Evolutionary conservation across 768 basidiomycete genomes (phyloP).

Genomic region (Myochromella boudieri): DNA sequence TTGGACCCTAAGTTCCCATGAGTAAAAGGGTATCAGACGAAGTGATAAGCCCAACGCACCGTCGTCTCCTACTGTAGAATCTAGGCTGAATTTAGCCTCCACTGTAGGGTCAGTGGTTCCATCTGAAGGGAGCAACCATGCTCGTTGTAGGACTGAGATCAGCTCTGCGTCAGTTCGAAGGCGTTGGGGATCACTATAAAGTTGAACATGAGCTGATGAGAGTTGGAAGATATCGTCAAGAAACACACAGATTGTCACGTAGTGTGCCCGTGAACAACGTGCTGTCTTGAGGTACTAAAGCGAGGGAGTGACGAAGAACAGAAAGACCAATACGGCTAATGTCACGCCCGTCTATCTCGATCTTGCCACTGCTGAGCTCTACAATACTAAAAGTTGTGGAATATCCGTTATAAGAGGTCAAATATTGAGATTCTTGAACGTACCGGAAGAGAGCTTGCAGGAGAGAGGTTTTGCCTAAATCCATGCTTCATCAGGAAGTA

Average conservation of each 20-base stretch:
- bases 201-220: not conserved
- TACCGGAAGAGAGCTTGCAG: slow-evolving; percentile 58
- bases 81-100: slow-evolving; percentile 67
- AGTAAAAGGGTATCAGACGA: not conserved
- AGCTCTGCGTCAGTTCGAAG: slow-evolving; percentile 59
- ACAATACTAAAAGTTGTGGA: slow-evolving; percentile 43
- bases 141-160: slow-evolving; percentile 58
- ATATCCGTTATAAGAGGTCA: not conserved
- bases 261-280: slow-evolving; percentile 53
- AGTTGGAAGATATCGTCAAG: not conserved
- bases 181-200: slow-evolving; percentile 27
- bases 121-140: slow-evolving; percentile 55
- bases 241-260: slow-evolving; percentile 44
- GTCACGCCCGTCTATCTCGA: slow-evolving; percentile 58
- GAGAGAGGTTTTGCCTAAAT: slow-evolving; percentile 52
- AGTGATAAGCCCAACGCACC: slow-evolving; percentile 31
- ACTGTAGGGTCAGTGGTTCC: slow-evolving; percentile 41
- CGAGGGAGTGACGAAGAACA: slow-evolving; percentile 49
- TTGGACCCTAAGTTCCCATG: slow-evolving; percentile 46
- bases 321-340: slow-evolving; percentile 55
- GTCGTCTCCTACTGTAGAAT: slow-evolving; percentile 62
- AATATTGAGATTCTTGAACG: slow-evolving; percentile 8
- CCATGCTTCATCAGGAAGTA: not conserved
- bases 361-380: slow-evolving; percentile 55
- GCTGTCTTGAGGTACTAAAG: slow-evolving; percentile 70